Conservation (phyloP, 2,329 filamentous ascomycete genomes). For the Fusarium compactum region DNA sequence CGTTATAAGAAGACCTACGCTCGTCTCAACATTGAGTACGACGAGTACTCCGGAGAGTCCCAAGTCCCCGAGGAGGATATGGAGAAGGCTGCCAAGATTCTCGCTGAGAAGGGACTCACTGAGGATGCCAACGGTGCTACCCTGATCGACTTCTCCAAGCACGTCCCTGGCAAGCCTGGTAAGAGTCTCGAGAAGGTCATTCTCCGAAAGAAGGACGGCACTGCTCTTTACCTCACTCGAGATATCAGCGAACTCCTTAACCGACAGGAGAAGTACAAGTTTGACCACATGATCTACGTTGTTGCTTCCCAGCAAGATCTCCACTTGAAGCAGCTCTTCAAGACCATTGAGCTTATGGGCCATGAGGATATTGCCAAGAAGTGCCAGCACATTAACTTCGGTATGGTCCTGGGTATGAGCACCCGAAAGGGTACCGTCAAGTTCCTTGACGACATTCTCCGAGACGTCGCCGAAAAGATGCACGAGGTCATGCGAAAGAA, state of each 20-base stretch:
- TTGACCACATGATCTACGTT: constrained; percentile 86
- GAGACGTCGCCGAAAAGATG: constrained; percentile 91
- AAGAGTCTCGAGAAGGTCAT: constrained; percentile 79
- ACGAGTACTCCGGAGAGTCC: constrained; percentile 79
- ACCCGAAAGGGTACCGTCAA: constrained; percentile 80
- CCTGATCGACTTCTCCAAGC: constrained; percentile 78
- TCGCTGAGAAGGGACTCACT: constrained; percentile 73
- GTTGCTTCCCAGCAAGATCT: constrained; percentile 79
- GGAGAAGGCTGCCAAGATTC: constrained; percentile 69
- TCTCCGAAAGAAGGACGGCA: constrained; percentile 79
- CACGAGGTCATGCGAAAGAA: constrained; percentile 97
- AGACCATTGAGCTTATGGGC: constrained; percentile 79
- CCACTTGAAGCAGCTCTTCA: constrained; percentile 80
- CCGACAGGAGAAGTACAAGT: constrained; percentile 71
- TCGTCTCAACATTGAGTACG: constrained; percentile 77
- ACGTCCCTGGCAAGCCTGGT: constrained; percentile 73
- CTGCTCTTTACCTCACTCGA: constrained; percentile 80
- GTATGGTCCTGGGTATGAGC: constrained; percentile 77
- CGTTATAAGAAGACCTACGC: constrained; percentile 77
- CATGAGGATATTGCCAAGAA: constrained; percentile 75
- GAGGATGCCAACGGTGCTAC: constrained; percentile 79
- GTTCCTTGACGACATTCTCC: constrained; percentile 64
- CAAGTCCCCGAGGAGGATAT: constrained; percentile 76
- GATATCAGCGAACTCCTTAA: constrained; percentile 81
- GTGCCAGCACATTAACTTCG: constrained; percentile 82